Evolutionary conservation across 2,329 filamentous ascomycete species (phyloP), one percentile per base, ranked within the genome.

Genomic region (Neospermospora avenae): DNA sequence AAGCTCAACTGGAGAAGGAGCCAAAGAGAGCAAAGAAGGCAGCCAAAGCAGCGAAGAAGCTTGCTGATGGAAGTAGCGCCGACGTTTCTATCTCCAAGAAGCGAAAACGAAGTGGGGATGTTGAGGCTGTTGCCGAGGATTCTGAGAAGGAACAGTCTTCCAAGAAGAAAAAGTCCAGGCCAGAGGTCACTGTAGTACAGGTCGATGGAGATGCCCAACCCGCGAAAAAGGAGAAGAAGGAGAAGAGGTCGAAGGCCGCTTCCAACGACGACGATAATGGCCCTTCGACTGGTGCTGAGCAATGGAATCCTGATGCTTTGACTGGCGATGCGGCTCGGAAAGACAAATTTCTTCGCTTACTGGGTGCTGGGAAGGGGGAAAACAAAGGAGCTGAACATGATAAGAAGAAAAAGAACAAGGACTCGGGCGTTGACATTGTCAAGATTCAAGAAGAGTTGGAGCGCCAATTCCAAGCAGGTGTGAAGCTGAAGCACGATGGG

Each of bases 401-500:
- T 48, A 44, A 53, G 42, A 63, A 63, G 53, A 60, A 63, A 49
- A 60, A 58, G 7, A 61, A 55, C 10, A 45, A 56, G 7, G 61
- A 57, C 1, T 59, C 65, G 25, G 42, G 42, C n/a, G 44, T 57
- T 22, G 44, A 57, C 44, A 68, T 74, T 41, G 51, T 59, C 14
- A 68, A 67, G 45, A 65, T 72, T 14, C 66, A 75, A 59, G 68
- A 57, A 39, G 74, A 75, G 46, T 64, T 76, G 34, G 73, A 74
- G 62, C 68, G 65, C 51, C 74, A 76, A 55, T 75, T 72, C 57
- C 69, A 73, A 49, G 66, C 66, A n/a, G 72, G 74, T 10, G 70
- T 74, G 53, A 70, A 68, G 39, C 69, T 74, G 70, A 75, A 74
- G 67, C 68, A 74, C 62, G 73, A 74, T 63, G 67, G 67, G 8